Percentiles rank a stretch among this genome's conserved stretches.
phyloP scores from a whole-genome alignment of 768 basidiomycete genomes.

The Bullera alba region DNA sequence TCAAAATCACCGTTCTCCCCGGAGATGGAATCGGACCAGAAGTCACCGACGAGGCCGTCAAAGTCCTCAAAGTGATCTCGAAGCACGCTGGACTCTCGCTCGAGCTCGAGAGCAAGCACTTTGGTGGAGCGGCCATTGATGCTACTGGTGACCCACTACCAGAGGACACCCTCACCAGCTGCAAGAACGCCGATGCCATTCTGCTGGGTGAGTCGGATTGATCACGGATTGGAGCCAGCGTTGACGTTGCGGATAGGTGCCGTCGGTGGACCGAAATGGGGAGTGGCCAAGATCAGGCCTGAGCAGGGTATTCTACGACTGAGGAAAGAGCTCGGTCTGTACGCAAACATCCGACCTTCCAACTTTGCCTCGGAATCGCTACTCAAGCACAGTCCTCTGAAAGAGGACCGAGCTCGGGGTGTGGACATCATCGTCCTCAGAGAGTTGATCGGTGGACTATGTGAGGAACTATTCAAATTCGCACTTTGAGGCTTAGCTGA shows the following conservation, averaged over 20 bases:
- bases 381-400: conserved; percentile 78
- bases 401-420: conserved; percentile 70
- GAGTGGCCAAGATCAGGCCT: conserved; percentile 80
- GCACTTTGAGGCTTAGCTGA: not conserved
- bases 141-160: conserved; percentile 77
- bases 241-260: conserved; percentile 56
- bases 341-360: conserved; percentile 96
- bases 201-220: conserved; percentile 66
- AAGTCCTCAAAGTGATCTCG: conserved; percentile 68
- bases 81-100: conserved; percentile 62
- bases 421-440: conserved; percentile 83
- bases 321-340: conserved; percentile 87
- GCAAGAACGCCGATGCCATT: conserved; percentile 88
- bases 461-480: conserved; percentile 24
- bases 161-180: conserved; percentile 73
- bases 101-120: conserved; percentile 65
- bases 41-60: conserved; percentile 75
- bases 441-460: conserved; percentile 91
- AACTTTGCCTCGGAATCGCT: conserved; percentile 90
- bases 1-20: conserved; percentile 79
- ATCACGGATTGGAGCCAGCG: not conserved
- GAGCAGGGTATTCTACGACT: conserved; percentile 82
- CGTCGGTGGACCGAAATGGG: conserved; percentile 99
- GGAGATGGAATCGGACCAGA: conserved; percentile 98
- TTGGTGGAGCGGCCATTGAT: conserved; percentile 93